A percentile compares a stretch with the other conserved stretches of the same genome.
Conservation (phyloP, 2,329 filamentous ascomycete genomes). For the Trichoderma koningiopsis region DNA sequence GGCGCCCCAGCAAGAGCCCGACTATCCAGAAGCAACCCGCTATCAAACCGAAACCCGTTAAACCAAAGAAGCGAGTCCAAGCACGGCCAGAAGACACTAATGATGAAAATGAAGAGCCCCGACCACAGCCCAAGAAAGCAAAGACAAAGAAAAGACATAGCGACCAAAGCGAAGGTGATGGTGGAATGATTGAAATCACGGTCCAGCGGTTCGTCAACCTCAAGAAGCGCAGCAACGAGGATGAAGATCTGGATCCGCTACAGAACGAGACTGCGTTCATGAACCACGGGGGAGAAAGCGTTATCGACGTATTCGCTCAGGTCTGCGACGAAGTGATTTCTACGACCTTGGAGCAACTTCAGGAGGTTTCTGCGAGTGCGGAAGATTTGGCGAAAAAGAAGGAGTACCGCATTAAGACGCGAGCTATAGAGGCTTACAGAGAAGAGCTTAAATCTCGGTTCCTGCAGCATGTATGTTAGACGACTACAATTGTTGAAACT, state of each 20-base stretch:
- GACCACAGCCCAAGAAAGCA: conserved; percentile 24
- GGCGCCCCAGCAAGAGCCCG: conserved; percentile 43
- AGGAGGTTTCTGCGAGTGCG: conserved; percentile 43
- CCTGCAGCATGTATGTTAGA: conserved; percentile 57
- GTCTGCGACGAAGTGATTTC: conserved; percentile 63
- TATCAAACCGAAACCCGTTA: conserved; percentile 33
- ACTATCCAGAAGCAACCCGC: conserved; percentile 46
- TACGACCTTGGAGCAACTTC: conserved; percentile 51
- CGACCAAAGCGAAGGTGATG: conserved; percentile 32
- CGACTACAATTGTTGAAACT: neutral
- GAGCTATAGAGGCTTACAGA: conserved; percentile 60
- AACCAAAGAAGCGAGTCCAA: conserved; percentile 27
- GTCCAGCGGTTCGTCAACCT: conserved; percentile 62
- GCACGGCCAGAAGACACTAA: neutral
- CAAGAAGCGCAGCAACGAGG: conserved; percentile 45
- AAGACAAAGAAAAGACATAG: conserved; percentile 32
- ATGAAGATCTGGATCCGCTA: conserved; percentile 48
- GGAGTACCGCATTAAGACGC: conserved; percentile 57
- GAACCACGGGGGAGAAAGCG: conserved; percentile 59
- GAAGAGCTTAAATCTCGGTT: conserved; percentile 59
- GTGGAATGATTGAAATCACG: conserved; percentile 53
- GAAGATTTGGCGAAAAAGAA: conserved; percentile 52
- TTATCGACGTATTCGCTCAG: conserved; percentile 63
- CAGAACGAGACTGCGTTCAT: conserved; percentile 56
- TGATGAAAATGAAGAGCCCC: conserved; percentile 18